Percentiles rank a stretch among this genome's conserved stretches.
These are phyloP conservation scores for Sugiyamaella xylanicola DNA, from an alignment of 1,139 yeast species.

Conservation along the genomic window DNA sequence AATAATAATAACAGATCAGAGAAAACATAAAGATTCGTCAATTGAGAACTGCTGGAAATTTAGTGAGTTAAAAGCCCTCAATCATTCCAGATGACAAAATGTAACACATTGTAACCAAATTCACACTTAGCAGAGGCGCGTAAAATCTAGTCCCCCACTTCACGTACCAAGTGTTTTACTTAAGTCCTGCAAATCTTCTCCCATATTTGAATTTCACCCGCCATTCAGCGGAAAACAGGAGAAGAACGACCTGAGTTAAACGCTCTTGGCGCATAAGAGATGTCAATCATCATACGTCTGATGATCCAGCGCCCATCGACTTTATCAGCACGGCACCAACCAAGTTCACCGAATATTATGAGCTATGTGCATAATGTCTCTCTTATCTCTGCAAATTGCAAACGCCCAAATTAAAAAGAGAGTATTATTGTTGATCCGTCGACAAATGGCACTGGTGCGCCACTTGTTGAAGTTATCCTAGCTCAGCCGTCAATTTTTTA, in stretches of 20 bases:
- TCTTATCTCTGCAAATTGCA: background rate
- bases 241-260: background rate
- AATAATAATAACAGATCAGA: background rate
- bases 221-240: background rate
- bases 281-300: background rate
- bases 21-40: too few species aligned
- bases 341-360: background rate
- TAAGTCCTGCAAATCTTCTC: background rate
- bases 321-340: background rate
- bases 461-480: background rate
- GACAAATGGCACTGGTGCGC: background rate
- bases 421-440: background rate
- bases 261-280: background rate
- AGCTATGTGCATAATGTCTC: background rate
- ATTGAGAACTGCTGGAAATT: too few species aligned
- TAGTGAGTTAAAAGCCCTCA: too few species aligned
- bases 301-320: background rate
- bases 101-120: too few species aligned
- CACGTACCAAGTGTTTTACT: background rate
- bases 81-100: too few species aligned
- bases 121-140: background rate
- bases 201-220: background rate
- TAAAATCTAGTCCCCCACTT: background rate
- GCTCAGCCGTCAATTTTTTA: background rate
- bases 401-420: background rate